A percentile compares a stretch with the other conserved stretches of the same genome.
phyloP scores from a whole-genome alignment of 768 basidiomycete genomes.

The Xanthoconium stramineum region DNA sequence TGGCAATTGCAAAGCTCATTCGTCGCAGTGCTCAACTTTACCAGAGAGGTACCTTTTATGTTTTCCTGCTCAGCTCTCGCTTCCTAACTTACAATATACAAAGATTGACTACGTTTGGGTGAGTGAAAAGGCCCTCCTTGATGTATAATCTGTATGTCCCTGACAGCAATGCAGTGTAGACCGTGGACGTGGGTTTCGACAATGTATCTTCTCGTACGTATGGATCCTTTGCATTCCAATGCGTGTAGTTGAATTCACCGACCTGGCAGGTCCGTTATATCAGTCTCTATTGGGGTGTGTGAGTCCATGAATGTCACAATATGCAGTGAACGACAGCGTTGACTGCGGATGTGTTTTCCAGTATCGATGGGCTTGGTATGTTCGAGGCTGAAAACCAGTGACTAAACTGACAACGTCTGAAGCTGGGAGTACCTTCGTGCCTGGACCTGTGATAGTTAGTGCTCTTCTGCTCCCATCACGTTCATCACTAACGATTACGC shows the following conservation, averaged over 20 bases:
- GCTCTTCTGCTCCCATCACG: no score
- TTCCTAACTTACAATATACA: background rate
- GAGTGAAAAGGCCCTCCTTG: background rate
- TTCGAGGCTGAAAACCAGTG: no score
- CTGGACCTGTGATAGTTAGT: background rate
- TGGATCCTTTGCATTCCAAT: background rate
- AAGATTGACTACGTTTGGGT: constrained; percentile 1
- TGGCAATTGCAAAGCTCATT: background rate
- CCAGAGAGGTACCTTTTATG: background rate
- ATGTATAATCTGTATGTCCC: background rate
- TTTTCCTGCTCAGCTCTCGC: background rate
- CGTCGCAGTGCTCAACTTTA: background rate
- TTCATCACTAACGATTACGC: background rate
- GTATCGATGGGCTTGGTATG: background rate
- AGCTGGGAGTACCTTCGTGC: background rate
- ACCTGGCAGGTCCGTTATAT: background rate
- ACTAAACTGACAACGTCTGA: background rate
- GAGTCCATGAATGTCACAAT: background rate
- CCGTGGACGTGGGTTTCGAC: background rate
- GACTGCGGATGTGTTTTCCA: background rate
- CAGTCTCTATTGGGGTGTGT: background rate
- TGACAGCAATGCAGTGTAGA: background rate
- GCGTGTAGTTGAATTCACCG: background rate
- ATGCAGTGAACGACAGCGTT: background rate
- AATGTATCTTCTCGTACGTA: background rate